Evolutionary conservation across 2,329 filamentous ascomycete genomes (phyloP).

Genomic region (Talaromyces funiculosus): DNA sequence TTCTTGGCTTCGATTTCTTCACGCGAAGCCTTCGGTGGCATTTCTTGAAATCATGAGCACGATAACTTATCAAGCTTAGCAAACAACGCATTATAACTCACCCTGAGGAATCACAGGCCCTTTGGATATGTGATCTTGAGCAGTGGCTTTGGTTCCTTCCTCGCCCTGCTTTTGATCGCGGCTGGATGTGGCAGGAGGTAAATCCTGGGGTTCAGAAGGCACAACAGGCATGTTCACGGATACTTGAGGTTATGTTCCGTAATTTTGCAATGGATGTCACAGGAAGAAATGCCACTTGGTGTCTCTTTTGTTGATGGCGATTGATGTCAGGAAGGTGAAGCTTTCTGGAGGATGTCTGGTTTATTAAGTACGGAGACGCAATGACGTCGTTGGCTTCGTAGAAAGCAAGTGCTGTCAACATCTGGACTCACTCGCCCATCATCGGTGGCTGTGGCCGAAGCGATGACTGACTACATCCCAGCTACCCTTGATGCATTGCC

Average conservation of each 20-base stretch:
- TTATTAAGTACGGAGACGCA: not conserved
- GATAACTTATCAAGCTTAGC: not conserved
- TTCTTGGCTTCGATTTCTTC: constrained; percentile 63
- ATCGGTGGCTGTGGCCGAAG: not conserved
- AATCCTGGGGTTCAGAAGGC: constrained; percentile 21
- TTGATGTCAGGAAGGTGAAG: not conserved
- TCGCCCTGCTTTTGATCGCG: constrained; percentile 30
- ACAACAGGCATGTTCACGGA: constrained; percentile 26
- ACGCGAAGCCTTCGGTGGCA: constrained; percentile 48
- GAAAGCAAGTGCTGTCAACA: constrained; percentile 11
- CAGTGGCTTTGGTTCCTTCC: constrained; percentile 29
- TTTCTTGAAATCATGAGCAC: constrained; percentile 23
- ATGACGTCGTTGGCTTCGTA: constrained; percentile 15
- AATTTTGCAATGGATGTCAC: not conserved
- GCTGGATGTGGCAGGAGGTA: constrained; percentile 9
- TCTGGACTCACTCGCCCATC: not conserved
- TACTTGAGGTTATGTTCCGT: not conserved
- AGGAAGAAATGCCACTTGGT: not conserved
- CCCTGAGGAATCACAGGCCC: constrained; percentile 42
- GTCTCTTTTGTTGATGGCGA: not conserved
- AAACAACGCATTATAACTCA: constrained; percentile 20
- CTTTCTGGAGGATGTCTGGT: not conserved
- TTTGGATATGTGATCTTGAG: constrained; percentile 35
- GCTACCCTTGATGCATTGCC: not conserved
- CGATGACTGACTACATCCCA: not conserved